Evolutionary conservation across 2,329 filamentous ascomycete species (phyloP).

Genomic region (Colletotrichum cuscutae): DNA sequence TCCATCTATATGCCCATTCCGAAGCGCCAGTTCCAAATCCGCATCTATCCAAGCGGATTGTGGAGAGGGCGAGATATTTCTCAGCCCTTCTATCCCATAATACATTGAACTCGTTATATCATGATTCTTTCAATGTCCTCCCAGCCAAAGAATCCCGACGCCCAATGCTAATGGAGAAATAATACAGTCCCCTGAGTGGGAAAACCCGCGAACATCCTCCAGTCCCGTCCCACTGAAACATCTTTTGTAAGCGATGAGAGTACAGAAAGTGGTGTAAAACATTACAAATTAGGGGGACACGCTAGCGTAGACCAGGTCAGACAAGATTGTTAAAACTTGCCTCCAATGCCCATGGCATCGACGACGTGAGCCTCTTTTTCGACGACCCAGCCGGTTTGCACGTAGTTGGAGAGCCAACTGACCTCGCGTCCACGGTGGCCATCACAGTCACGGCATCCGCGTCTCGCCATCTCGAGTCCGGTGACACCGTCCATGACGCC

Average conservation of each 20-base stretch:
- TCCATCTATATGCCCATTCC: constrained; percentile 17
- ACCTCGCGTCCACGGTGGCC: constrained; percentile 47
- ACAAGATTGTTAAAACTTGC: not conserved
- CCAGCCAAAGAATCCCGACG: constrained; percentile 14
- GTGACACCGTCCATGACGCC: constrained; percentile 46
- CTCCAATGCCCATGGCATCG: constrained; percentile 31
- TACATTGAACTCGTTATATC: constrained; percentile 32
- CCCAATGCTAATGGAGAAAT: constrained; percentile 25
- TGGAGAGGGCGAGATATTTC: not conserved
- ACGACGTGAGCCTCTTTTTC: constrained; percentile 27
- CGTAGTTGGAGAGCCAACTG: constrained; percentile 42
- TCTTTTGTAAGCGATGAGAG: constrained; percentile 8
- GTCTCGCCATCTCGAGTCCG: constrained; percentile 47
- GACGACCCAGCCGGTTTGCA: constrained; percentile 33
- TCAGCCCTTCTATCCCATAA: constrained; percentile 15
- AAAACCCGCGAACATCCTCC: not conserved
- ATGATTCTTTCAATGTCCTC: constrained; percentile 16
- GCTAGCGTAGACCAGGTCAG: not conserved
- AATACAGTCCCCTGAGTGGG: not conserved
- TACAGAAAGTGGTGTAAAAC: not conserved
- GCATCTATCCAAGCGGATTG: constrained; percentile 8
- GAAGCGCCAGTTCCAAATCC: constrained; percentile 9
- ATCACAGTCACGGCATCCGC: constrained; percentile 45
- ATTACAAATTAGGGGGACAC: not conserved
- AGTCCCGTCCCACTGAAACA: not conserved